These are phyloP conservation scores for Barnettozyma salicaria DNA, from an alignment of 805 yeast genomes.

Conservation along the genomic window DNA sequence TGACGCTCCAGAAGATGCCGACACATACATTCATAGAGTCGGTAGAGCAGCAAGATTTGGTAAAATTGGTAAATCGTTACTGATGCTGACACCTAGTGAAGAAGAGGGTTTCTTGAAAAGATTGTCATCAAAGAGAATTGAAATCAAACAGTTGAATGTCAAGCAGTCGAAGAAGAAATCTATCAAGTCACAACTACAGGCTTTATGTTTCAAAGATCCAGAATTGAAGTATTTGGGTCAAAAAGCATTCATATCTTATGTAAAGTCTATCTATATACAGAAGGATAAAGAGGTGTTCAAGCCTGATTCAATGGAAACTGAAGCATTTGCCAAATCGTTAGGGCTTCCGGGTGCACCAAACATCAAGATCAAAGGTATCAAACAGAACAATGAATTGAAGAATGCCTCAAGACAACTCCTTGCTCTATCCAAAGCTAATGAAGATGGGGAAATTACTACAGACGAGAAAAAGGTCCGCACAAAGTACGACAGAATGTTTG, in stretches of 20 bases:
- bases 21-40: slow-evolving; percentile 85
- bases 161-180: slow-evolving; percentile 65
- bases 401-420: slow-evolving; percentile 71
- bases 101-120: slow-evolving; percentile 68
- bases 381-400: slow-evolving; percentile 63
- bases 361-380: slow-evolving; percentile 59
- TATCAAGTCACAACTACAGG: slow-evolving; percentile 79
- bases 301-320: slow-evolving; percentile 69
- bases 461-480: slow-evolving; percentile 54
- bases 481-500: slow-evolving; percentile 92
- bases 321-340: slow-evolving; percentile 76
- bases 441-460: slow-evolving; percentile 52
- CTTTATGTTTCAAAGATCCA: slow-evolving; percentile 86
- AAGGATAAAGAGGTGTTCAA: slow-evolving; percentile 83
- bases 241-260: slow-evolving; percentile 90
- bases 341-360: slow-evolving; percentile 97
- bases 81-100: slow-evolving; percentile 81
- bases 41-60: slow-evolving; percentile 97
- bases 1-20: slow-evolving; percentile 94
- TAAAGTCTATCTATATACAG: slow-evolving; percentile 78
- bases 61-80: slow-evolving; percentile 72
- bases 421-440: slow-evolving; percentile 49
- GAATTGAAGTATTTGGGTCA: slow-evolving; percentile 90
- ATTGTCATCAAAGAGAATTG: slow-evolving; percentile 57
- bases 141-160: slow-evolving; percentile 65